Evolutionary conservation across 2,329 filamentous ascomycete species (phyloP), one percentile per base, ranked within the genome.

Genomic region (Beauveria sp.): DNA sequence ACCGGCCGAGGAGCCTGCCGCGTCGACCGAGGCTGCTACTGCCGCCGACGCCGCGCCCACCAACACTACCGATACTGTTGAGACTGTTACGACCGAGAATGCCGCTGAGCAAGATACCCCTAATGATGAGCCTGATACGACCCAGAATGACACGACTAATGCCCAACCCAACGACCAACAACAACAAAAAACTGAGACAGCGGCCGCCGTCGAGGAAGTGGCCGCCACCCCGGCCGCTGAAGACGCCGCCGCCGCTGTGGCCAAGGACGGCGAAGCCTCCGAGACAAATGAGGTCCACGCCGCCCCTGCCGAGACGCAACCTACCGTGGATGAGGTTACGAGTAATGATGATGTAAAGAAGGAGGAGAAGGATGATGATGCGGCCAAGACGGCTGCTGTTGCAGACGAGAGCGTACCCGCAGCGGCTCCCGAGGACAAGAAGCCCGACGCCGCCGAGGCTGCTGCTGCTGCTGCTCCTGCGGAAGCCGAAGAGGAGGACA

Each of bases 121-220:
- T 60, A 56, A 63, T 51, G 62, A 63, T 51, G 62, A 63, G 51
- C n/a, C 50, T 61, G 57, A 46, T 61, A 63, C 56, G 57, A 63
- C 49, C 24, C 31, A 60, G 57, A 53, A 63, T 51, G 62, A 63
- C 12, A 60, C 57, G 22, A 60, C 51, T 60, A 52, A 60, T 51
- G 24, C 50, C 62, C 57, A 61, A 40, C n/a, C 55, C 51, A 57
- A 59, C 53, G 61, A 64, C 22, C 31, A 53, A 57, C 48, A 46
- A 60, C 49, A 60, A 59, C 20, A 26, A 34, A 31, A 46, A 43
- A 6, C 52, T 9, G 48, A 58, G 38, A 45, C 59, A 26, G 24
- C 52, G 3, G 31, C 60, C n/a, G 55, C 34, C 18, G 60, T 49
- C 40, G 60, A 59, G 42, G 54, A 62, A 38, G 46, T 34, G 34